Evolutionary conservation across 2,329 filamentous ascomycete species (phyloP).

Genomic region (Trichophaea hybrida): DNA sequence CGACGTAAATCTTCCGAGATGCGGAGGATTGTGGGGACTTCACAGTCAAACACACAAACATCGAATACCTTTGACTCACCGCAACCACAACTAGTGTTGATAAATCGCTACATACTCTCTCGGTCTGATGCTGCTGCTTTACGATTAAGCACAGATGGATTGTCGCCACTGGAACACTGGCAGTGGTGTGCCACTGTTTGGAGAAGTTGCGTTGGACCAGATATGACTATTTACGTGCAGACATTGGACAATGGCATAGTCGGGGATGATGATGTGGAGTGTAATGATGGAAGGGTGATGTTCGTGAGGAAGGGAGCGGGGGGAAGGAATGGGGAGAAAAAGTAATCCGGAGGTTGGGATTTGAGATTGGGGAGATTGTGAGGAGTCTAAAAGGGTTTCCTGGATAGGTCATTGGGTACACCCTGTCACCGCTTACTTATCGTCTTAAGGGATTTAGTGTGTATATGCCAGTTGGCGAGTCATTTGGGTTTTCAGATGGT

Average conservation of each 20-base stretch:
- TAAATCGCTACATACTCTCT: constrained; percentile 57
- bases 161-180: constrained; percentile 75
- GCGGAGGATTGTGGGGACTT: constrained; percentile 7
- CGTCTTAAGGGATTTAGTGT: too few relatives aligned
- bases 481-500: too few relatives aligned
- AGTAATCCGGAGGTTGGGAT: not conserved
- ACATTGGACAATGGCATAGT: constrained; percentile 30
- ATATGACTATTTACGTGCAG: constrained; percentile 58
- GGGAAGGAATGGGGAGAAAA: constrained; percentile 21
- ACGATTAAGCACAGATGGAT: constrained; percentile 40
- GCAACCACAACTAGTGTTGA: constrained; percentile 18
- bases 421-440: too few relatives aligned
- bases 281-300: constrained; percentile 41
- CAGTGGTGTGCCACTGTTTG: constrained; percentile 93
- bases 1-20: constrained; percentile 14
- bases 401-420: not conserved
- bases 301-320: constrained; percentile 33
- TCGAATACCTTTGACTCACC: constrained; percentile 8
- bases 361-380: not conserved
- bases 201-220: constrained; percentile 70
- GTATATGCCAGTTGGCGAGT: too few relatives aligned
- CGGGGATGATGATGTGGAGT: constrained; percentile 41
- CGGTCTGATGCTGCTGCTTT: constrained; percentile 62
- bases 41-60: not conserved
- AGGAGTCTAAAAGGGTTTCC: constrained; percentile 2